Percentiles rank a stretch among this genome's conserved stretches.
phyloP scores from a whole-genome alignment of 208 protist species.

The Trypanosoma grayi region DNA sequence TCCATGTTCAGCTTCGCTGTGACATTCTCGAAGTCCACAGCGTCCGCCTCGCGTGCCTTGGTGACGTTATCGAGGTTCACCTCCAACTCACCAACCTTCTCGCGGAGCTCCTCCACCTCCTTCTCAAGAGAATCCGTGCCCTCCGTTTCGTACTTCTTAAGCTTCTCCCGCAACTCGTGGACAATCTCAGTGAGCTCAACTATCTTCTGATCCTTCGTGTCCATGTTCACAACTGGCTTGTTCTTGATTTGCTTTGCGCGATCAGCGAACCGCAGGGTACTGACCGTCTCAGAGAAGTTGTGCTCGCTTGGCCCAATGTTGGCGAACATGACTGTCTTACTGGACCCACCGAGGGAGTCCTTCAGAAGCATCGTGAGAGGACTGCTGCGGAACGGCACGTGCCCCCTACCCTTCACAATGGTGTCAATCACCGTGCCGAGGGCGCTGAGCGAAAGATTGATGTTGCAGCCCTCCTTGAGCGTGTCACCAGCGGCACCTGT shows the following conservation, averaged over 20 bases:
- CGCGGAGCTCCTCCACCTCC: constrained; percentile 58
- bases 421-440: constrained; percentile 91
- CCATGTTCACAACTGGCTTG: constrained; percentile 89
- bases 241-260: constrained; percentile 93
- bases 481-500: constrained; percentile 90
- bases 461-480: constrained; percentile 92
- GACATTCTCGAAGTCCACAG: constrained; percentile 61
- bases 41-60: constrained; percentile 72
- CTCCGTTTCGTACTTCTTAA: constrained; percentile 76
- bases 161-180: constrained; percentile 72
- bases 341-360: constrained; percentile 88
- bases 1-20: constrained; percentile 46
- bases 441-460: constrained; percentile 90
- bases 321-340: constrained; percentile 91
- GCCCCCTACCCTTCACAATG: constrained; percentile 82
- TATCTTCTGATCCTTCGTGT: constrained; percentile 89
- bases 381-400: constrained; percentile 86
- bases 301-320: constrained; percentile 87
- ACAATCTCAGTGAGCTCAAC: constrained; percentile 70
- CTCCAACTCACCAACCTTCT: constrained; percentile 67
- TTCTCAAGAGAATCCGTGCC: constrained; percentile 61
- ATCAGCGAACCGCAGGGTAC: constrained; percentile 86
- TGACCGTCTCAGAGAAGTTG: constrained; percentile 88
- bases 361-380: constrained; percentile 90
- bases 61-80: constrained; percentile 72